Percentiles rank a stretch among this genome's conserved stretches.
These are phyloP conservation scores for Puccinellia tenuiflora DNA, from an alignment of 176 grass and related monocot species.

Conservation along the genomic window DNA sequence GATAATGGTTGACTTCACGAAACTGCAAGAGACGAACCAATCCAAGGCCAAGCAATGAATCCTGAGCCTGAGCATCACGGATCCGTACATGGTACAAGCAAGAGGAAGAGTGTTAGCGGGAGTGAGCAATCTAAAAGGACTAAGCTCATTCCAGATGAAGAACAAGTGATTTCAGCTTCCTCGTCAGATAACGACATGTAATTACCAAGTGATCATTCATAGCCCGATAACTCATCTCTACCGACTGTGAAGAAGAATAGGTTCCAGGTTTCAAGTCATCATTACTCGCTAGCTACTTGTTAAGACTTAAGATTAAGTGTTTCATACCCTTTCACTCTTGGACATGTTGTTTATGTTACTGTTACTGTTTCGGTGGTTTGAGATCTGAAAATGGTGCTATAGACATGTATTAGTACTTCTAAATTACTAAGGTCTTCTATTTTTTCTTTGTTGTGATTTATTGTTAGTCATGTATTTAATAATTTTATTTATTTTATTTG, in stretches of 20 bases:
- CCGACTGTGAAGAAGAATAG: background rate
- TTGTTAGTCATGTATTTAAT: background rate
- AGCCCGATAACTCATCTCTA: background rate
- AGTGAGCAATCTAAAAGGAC: background rate
- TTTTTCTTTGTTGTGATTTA: background rate
- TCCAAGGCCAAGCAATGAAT: background rate
- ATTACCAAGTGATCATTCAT: background rate
- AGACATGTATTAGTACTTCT: background rate
- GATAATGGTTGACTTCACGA: background rate
- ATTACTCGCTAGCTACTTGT: background rate
- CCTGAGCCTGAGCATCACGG: background rate
- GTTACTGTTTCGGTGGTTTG: background rate
- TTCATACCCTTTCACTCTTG: background rate
- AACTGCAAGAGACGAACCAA: background rate
- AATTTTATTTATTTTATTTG: background rate
- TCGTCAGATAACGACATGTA: background rate
- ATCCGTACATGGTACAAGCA: background rate
- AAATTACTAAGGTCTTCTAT: background rate
- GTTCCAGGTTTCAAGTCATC: background rate
- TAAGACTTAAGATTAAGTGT: background rate
- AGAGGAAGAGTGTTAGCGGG: background rate
- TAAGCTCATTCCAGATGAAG: background rate
- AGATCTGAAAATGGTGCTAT: background rate
- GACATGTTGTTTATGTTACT: background rate
- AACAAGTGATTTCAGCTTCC: background rate